phyloP scores from a whole-genome alignment of 768 basidiomycete species.

The Tubosaeta sp. region DNA sequence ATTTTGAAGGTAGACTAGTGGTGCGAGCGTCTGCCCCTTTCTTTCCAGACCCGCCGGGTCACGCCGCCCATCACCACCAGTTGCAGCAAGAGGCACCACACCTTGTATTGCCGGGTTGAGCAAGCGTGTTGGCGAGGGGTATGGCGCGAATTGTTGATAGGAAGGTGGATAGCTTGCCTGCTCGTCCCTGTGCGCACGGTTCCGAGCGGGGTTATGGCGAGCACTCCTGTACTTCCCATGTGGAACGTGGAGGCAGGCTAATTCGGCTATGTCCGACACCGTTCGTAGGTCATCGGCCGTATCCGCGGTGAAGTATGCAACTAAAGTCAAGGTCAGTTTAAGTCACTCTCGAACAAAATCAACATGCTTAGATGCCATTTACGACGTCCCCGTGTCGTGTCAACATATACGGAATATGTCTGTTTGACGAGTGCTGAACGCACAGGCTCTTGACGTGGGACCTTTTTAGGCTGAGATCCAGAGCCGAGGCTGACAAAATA shows the following conservation, averaged over 20 bases:
- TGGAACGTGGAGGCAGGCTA: slow-evolving; percentile 54
- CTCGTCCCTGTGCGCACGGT: slow-evolving; percentile 30
- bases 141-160: slow-evolving; percentile 29
- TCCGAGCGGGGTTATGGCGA: slow-evolving; percentile 47
- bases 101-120: slow-evolving; percentile 9
- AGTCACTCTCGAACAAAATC: slow-evolving; percentile 5
- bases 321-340: slow-evolving; percentile 32
- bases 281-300: slow-evolving; percentile 52
- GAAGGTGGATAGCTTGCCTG: slow-evolving; percentile 13
- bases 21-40: slow-evolving; percentile 44
- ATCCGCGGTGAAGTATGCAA: slow-evolving; percentile 73
- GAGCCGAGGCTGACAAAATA: slow-evolving; percentile 26
- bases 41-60: slow-evolving; percentile 9
- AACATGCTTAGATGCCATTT: slow-evolving; percentile 80
- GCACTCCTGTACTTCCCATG: slow-evolving; percentile 62
- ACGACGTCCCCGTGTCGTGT: slow-evolving; percentile 58
- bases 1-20: slow-evolving; percentile 58
- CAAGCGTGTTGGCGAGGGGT: slow-evolving; percentile 27
- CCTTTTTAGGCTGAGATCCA: slow-evolving; percentile 26
- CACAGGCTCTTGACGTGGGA: slow-evolving; percentile 23
- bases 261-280: slow-evolving; percentile 54
- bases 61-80: neutral
- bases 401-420: slow-evolving; percentile 74
- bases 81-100: neutral
- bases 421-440: slow-evolving; percentile 67